Evolutionary conservation across 2,329 filamentous ascomycete species (phyloP).

Genomic region (Aureobasidium leucospermi): DNA sequence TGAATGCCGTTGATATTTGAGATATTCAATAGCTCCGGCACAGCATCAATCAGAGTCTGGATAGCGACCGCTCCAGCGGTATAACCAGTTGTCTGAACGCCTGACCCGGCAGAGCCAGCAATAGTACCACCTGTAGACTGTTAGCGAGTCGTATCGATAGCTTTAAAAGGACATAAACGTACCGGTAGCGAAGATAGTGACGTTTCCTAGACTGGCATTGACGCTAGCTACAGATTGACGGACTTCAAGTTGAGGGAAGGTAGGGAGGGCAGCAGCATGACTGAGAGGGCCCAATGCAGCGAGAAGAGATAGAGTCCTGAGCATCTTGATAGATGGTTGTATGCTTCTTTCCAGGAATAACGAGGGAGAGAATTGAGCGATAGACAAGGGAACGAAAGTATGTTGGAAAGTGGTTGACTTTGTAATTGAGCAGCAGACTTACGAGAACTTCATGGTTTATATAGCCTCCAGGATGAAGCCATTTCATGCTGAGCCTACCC

Average conservation of each 20-base stretch:
- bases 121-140: conserved; percentile 46
- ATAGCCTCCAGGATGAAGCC: not conserved
- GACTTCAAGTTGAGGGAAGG: not conserved
- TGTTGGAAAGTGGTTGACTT: not conserved
- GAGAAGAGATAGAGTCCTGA: not conserved
- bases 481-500: not conserved
- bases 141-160: not conserved
- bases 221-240: conserved; percentile 16
- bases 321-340: not conserved
- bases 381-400: not conserved
- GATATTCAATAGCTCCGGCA: conserved; percentile 48
- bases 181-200: conserved; percentile 48
- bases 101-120: conserved; percentile 44
- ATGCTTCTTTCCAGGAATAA: not conserved
- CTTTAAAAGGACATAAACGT: not conserved
- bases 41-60: conserved; percentile 45
- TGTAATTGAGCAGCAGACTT: not conserved
- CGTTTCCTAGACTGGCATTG: conserved; percentile 45
- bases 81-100: conserved; percentile 50
- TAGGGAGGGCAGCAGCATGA: not conserved
- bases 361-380: not conserved
- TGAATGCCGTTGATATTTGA: conserved; percentile 48
- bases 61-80: conserved; percentile 42
- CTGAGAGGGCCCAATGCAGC: not conserved
- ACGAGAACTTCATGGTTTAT: not conserved